phyloP scores from a whole-genome alignment of 352 stramenopile genomes.

The Hyaloperonospora brassicae region DNA sequence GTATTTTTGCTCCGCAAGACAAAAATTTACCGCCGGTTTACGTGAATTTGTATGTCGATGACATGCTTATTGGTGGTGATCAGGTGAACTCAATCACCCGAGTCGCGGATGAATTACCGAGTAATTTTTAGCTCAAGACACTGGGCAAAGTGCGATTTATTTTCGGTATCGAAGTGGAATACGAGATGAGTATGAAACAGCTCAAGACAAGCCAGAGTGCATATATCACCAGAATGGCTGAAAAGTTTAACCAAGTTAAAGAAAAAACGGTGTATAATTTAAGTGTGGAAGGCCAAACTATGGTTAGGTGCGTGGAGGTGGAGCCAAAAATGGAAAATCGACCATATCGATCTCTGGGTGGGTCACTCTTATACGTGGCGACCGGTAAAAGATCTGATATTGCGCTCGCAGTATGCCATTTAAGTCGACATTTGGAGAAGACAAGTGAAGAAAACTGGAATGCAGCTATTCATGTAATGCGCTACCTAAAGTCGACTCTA shows the following conservation, averaged over 20 bases:
- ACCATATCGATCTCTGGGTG: background rate
- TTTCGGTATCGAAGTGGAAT: background rate
- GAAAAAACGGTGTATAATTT: background rate
- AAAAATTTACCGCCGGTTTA: too few relatives aligned
- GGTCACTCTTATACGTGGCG: slow-evolving; percentile 1
- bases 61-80: too few relatives aligned
- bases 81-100: too few relatives aligned
- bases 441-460: slow-evolving; percentile 13
- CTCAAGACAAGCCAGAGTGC: too few relatives aligned
- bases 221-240: background rate
- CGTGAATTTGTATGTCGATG: too few relatives aligned
- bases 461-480: slow-evolving; percentile 20
- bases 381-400: slow-evolving; percentile 13
- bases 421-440: background rate
- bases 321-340: background rate
- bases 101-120: background rate
- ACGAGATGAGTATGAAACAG: background rate
- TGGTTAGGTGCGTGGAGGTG: background rate
- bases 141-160: too few relatives aligned
- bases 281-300: background rate
- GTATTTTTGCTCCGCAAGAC: too few relatives aligned
- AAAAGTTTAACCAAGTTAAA: background rate
- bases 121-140: background rate
- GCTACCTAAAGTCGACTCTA: slow-evolving; percentile 19
- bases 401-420: slow-evolving; percentile 8